Evolutionary conservation across 305 asterid genomes (phyloP), one percentile per base, ranked within the genome.

Genomic region (Plantago coronopus): DNA sequence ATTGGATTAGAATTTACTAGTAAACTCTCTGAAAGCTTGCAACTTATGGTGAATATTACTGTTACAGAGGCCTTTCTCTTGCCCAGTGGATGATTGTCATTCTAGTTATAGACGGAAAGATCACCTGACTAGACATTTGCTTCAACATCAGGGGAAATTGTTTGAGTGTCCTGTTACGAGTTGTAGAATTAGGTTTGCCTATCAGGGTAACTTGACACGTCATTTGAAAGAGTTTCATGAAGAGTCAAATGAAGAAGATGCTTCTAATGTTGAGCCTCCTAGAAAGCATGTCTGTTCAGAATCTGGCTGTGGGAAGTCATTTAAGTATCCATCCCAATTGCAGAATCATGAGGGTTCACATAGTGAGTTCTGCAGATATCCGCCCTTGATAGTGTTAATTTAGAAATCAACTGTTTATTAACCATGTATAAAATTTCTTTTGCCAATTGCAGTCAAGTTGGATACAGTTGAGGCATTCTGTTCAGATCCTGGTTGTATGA

Each of bases 91-190:
- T 67, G 96, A 85, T 61, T 93, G 96, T 66, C 76, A 79, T 9
- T 78, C 88, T 46, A 85, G 90, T 67, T 93, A 81, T 66, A 75
- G 97, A 62, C 82, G 99, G 65, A 93, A 87, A 67, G 99, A 87
- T 49, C 99, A 89, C 78, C 70, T 93, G 72, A 81, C 71, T 0
- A 69, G 97, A 29, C 99, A 93, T 72, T 58, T 93, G 69, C 81
- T 89, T 71, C 95, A 66, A 63, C 97, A 93, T 76, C 76, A 85
- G 72, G 97, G 95, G 54, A 89, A 83, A 71, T 68, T 85, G 55
- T 87, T 85, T 54, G 77, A 79, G 16, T 93, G 96, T 62, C 78
- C 90, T 15, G 49, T 67, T 20, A 79, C 74, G 65, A 70, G 63
- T 54, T 93, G 97, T 63, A 73, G 76, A 16, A 25, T 17, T 4